A percentile compares a stretch with the other conserved stretches of the same genome.
phyloP scores from a whole-genome alignment of 129 eudicot species.

The Pittosporum tobira region DNA sequence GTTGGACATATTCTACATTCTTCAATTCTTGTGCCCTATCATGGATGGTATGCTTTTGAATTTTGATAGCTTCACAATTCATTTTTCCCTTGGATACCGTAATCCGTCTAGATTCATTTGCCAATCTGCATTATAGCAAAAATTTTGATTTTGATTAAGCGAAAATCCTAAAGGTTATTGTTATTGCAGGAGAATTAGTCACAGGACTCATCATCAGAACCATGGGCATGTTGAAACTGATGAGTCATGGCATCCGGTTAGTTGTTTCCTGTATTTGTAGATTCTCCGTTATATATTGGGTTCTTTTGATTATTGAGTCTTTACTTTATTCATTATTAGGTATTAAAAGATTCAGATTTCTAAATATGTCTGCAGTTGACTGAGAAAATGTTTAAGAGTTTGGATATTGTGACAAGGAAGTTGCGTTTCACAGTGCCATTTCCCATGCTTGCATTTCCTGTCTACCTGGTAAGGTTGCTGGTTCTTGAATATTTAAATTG shows the following conservation, averaged over 20 bases:
- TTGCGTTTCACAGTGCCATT: conserved; percentile 82
- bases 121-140: background rate
- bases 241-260: conserved; percentile 99
- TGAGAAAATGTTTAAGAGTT: conserved; percentile 58
- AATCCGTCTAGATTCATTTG: too few relatives aligned
- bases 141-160: background rate
- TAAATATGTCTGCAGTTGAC: conserved; percentile 39
- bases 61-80: too few relatives aligned
- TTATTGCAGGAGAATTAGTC: conserved; percentile 99
- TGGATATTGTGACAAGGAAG: conserved; percentile 36
- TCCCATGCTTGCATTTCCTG: conserved; percentile 90
- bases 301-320: background rate
- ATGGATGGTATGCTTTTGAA: too few relatives aligned
- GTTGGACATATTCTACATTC: too few relatives aligned
- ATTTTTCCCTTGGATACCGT: too few relatives aligned
- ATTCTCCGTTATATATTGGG: background rate
- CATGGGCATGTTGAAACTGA: conserved; percentile 98
- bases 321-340: background rate
- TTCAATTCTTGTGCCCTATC: too few relatives aligned
- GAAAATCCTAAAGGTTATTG: too few relatives aligned
- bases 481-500: background rate
- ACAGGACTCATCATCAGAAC: conserved; percentile 95
- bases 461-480: conserved; percentile 69
- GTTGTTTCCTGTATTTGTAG: conserved; percentile 10
- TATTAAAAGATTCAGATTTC: conserved; percentile 1